phyloP scores from a whole-genome alignment of 257 asterid species.

The Galeopsis tetrahit region DNA sequence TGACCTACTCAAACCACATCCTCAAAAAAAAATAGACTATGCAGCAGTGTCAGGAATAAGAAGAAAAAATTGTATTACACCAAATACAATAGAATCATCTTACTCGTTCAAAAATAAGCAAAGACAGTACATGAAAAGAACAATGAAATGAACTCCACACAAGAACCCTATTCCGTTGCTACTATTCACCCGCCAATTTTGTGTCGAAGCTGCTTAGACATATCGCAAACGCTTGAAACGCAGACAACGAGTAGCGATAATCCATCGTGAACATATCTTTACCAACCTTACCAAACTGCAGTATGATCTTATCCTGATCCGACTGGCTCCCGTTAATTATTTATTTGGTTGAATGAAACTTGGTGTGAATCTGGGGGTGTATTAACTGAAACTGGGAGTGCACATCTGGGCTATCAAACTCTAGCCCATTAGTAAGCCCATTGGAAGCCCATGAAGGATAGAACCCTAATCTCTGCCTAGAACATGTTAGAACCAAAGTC shows the following conservation, averaged over 20 bases:
- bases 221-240: slow-evolving; percentile 88
- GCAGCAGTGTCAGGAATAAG: slow-evolving; percentile 19
- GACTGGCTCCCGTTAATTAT: slow-evolving; percentile 41
- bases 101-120: slow-evolving; percentile 8
- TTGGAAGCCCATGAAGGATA: too few relatives aligned
- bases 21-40: too few relatives aligned
- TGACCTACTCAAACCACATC: too few relatives aligned
- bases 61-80: slow-evolving; percentile 35
- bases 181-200: slow-evolving; percentile 86
- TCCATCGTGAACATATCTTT: slow-evolving; percentile 94
- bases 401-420: too few relatives aligned
- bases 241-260: slow-evolving; percentile 81
- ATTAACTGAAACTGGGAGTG: too few relatives aligned
- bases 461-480: too few relatives aligned
- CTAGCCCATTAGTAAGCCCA: too few relatives aligned
- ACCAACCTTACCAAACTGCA: slow-evolving; percentile 92
- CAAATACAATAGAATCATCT: slow-evolving; percentile 41
- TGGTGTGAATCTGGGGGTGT: too few relatives aligned
- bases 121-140: not conserved
- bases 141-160: slow-evolving; percentile 25
- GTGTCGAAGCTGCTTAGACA: slow-evolving; percentile 92
- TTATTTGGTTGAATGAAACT: too few relatives aligned
- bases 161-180: slow-evolving; percentile 35
- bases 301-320: slow-evolving; percentile 75
- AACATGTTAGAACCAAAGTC: too few relatives aligned